Evolutionary conservation across 371 early-diverging fungal genomes (phyloP).

Genomic region (Mucor indicus): DNA sequence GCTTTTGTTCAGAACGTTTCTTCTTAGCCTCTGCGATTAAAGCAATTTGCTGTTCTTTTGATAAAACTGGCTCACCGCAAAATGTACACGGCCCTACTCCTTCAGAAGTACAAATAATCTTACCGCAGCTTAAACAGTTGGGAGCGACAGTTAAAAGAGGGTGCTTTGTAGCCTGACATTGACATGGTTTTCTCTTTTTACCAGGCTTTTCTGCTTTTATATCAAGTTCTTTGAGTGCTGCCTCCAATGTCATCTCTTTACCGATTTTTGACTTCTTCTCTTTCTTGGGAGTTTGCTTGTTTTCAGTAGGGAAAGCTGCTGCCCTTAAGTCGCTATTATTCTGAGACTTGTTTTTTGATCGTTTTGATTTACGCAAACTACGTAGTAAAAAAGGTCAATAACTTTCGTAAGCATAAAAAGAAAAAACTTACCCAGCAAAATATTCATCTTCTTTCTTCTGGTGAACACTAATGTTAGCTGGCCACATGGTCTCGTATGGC

Average conservation of each 20-base stretch:
- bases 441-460: conserved; percentile 50
- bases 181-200: conserved; percentile 36
- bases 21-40: conserved; percentile 48
- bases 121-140: conserved; percentile 89
- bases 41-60: conserved; percentile 64
- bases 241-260: conserved; percentile 44
- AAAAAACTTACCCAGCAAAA: conserved; percentile 28
- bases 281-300: conserved; percentile 8
- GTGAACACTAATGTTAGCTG: conserved; percentile 44
- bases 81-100: conserved; percentile 85
- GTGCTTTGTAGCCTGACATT: conserved; percentile 73
- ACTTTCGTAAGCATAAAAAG: neutral
- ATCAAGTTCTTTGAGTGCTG: conserved; percentile 44
- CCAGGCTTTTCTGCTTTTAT: conserved; percentile 30
- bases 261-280: conserved; percentile 34
- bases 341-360: conserved; percentile 13
- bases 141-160: conserved; percentile 69
- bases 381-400: no score
- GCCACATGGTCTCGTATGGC: conserved; percentile 28
- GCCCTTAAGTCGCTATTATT: conserved; percentile 6
- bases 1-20: conserved; percentile 32
- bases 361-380: conserved; percentile 18
- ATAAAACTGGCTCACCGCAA: conserved; percentile 74
- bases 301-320: conserved; percentile 12
- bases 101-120: conserved; percentile 80